Evolutionary conservation across 1,284 basidiomycete genomes (phyloP), one percentile per base, ranked within the genome.

Genomic region (Cutaneotrichosporon spelunceum): DNA sequence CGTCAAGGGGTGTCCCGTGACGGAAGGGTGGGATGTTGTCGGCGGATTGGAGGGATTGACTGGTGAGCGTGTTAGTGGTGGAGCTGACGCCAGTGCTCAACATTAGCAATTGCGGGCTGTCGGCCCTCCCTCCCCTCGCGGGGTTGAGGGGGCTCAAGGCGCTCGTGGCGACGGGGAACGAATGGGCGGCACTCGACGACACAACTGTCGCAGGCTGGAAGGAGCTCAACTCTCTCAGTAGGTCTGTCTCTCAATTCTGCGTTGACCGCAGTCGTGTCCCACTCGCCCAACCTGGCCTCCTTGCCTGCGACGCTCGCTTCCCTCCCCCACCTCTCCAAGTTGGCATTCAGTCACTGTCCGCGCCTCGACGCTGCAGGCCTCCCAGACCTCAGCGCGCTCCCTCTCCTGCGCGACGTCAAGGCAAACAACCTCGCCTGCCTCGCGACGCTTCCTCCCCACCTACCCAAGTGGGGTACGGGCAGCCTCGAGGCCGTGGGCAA

Each of bases 341-440:
- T 78, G 59, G 74, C 76, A 1, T 71, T 76, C 62, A 75, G 73
- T 5, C 76, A 78, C 62, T 78, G 75, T 54, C 72, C 76, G 10
- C 64, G 65, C 16, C 61, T 78, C 3, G 60, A 70, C 10, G 58
- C 69, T 10, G n/a, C 62, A 1, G 66, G 66, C 1, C 60, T 78
- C 11, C 74, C 75, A 6, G 71, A 77, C 59, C 63, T 79, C 34
- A 63, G 76, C 26, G 2, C 64, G 0, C 67, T 78, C 16, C 75
- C 76, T 1, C 57, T 77, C n/a, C 70, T 78, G 1, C 68, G 74
- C 21, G 76, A 78, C 56, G 69, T 77, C 33, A 72, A 72, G 56
- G 73, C 76, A 66, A 76, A 77, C 67, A 75, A 77, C 60, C 66
- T 76, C 2, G 71, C 75, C 11, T 66, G 66, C 5, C 66, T 78